Base-by-base conservation (phyloP, 331 rosid species). In the Quercus phellos region DNA sequence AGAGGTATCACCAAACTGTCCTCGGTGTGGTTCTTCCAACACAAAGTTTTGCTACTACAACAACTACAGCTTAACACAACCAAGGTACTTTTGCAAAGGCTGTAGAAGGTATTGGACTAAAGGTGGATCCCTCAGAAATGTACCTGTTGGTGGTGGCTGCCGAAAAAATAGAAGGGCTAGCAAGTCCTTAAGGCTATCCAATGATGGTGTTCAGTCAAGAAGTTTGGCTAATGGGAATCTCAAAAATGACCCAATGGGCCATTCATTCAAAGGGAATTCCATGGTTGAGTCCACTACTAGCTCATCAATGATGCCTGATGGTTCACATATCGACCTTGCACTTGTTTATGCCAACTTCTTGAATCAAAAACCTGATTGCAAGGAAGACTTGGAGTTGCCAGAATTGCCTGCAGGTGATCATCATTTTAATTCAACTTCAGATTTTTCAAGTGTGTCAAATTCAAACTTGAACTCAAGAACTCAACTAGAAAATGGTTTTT, bases 31-130 rank as follows among this genome's bases (percentile, higher is more conserved):
- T 55, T 94, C 93, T 64, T 90, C 93, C 74, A 89, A 87, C 89
- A 92, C 98, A 19, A 94, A 94, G 73, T 94, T 94, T 54, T 92
- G 97, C 68, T 92, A 92, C 83, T 88, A 92, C 92, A 93, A 93
- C 59, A 93, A 93, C 86, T 94, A 94, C 78, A 94, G 97, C 84
- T 85, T 92, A 51, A 90, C 98, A 16, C 97, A 94, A 66, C 98
- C 98, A 4, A 78, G 98, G 69, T 94, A 90, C 86, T 94, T 94
- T 68, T 94, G 98, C 87, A 94, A 90, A 61, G 91, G 92, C 14
- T 94, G 97, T 67, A 89, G 97, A 51, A 87, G 97, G 73, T 94
- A 90, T 68, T 92, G 97, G 97, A 94, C 98, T 18, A 94, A 90
- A 86, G 98, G 98, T 4, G 98, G 98, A 6, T 92, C 98, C n/a